phyloP scores from a whole-genome alignment of 2,329 filamentous ascomycete genomes.

The Cladophialophora carrionii region DNA sequence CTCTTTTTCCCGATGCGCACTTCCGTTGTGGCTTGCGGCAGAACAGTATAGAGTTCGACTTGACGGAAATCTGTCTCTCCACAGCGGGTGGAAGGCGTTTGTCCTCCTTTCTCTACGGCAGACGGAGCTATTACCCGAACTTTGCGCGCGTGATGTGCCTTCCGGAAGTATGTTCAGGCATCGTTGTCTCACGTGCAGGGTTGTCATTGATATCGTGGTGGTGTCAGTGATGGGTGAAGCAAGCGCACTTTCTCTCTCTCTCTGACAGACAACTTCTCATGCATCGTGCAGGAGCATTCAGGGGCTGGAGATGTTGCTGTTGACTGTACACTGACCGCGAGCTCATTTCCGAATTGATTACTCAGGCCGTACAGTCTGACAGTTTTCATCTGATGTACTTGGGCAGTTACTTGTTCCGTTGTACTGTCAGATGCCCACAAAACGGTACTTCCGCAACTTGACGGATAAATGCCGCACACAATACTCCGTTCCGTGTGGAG shows the following conservation, averaged over 20 bases:
- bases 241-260: background rate
- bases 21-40: background rate
- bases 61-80: constrained; percentile 1
- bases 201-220: background rate
- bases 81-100: background rate
- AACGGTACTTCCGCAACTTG: background rate
- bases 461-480: background rate
- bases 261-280: background rate
- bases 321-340: background rate
- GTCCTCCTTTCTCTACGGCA: background rate
- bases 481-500: background rate
- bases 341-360: background rate
- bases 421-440: background rate
- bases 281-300: background rate
- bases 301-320: background rate
- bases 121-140: background rate
- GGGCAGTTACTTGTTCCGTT: background rate
- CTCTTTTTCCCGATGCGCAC: background rate
- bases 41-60: background rate
- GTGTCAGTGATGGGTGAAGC: background rate
- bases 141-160: background rate
- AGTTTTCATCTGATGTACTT: background rate
- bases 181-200: background rate
- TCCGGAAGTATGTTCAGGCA: background rate
- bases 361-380: background rate